Base-by-base conservation (phyloP, 2,329 filamentous ascomycete species). In the Botrytis aclada region DNA sequence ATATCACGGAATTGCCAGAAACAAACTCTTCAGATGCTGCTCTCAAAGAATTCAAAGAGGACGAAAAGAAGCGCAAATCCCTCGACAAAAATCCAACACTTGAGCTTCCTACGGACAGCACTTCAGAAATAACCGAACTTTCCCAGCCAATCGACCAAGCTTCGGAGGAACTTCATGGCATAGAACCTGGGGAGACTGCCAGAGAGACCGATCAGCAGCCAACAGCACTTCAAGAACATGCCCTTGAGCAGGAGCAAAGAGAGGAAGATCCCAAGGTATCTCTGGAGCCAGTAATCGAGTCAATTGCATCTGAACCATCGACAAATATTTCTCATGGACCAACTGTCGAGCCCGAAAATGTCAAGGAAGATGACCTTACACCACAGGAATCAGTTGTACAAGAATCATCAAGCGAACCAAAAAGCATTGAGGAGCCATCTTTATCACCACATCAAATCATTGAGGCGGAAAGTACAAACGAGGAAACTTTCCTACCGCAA, bases 1-100 rank as follows among this genome's bases (percentile, higher is more conserved):
- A 72, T 72, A 60, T 51, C 39, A 25, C 20, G n/a, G 62, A 67
- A 25, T 56, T 32, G 8, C 25, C 32, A 47, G 51, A 71, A 66
- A 1, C 29, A 25, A 58, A 39, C 20, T n/a, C 20, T 58, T 10
- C 64, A n/a, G 37, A 41, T 25, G 25, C 39, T 14, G 34, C 62
- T 14, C 41, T 62, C 4, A 74, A 74, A 47, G 73, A 73, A n/a
- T 72, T 74, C 5, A 75, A 75, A 56, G 76, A 77, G 51, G 74
- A 74, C 39, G 76, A 77, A 67, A 75, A 76, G 56, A 73, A 74
- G n/a, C 61, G 69, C 61, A 74, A 73, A 61, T 69, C 64, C 25
- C 64, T 66, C 7, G 10, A 70, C 25, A 66, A 71, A n/a, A 67
- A 71, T 32, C 69, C 74, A n/a, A 39, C 58, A 3, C 71, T 73